These are phyloP conservation scores for Immersiella caudata DNA, from an alignment of 495 filamentous ascomycete species.

Conservation along the genomic window DNA sequence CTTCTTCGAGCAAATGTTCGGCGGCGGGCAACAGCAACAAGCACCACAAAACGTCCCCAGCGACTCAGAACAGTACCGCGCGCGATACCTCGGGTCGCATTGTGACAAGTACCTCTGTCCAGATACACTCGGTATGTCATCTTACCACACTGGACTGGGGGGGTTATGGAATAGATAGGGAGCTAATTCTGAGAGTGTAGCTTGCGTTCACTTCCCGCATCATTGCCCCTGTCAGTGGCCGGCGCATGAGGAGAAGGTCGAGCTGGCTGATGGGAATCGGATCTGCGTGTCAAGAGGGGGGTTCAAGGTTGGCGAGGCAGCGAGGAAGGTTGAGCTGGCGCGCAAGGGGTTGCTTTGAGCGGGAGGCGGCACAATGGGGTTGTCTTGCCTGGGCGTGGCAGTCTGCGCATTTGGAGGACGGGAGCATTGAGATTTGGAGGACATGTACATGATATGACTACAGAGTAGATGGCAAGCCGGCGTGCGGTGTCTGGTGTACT, in stretches of 20 bases:
- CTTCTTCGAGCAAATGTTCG: constrained; percentile 83
- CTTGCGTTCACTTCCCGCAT: constrained; percentile 90
- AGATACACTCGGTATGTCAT: constrained; percentile 64
- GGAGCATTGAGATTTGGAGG: not conserved
- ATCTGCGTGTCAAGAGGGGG: constrained; percentile 83
- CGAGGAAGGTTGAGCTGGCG: constrained; percentile 77
- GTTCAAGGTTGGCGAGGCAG: constrained; percentile 72
- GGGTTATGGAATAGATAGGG: no score
- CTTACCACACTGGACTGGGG: not conserved
- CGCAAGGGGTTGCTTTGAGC: constrained; percentile 80
- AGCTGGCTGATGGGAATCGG: constrained; percentile 78
- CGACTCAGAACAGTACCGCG: constrained; percentile 75
- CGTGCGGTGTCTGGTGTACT: not conserved
- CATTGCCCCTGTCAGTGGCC: constrained; percentile 91
- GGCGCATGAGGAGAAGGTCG: constrained; percentile 81
- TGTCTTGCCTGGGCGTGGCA: no score
- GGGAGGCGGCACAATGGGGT: not conserved
- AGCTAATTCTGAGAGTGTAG: constrained; percentile 32
- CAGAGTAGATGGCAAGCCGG: not conserved
- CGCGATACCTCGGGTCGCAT: constrained; percentile 66
- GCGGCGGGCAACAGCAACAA: constrained; percentile 50
- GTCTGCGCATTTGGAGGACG: not conserved
- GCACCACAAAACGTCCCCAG: constrained; percentile 75
- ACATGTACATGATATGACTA: constrained; percentile 4
- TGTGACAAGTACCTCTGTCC: constrained; percentile 94